Evolutionary conservation across 1,284 basidiomycete species (phyloP).

Genomic region (Puccinia polysora): DNA sequence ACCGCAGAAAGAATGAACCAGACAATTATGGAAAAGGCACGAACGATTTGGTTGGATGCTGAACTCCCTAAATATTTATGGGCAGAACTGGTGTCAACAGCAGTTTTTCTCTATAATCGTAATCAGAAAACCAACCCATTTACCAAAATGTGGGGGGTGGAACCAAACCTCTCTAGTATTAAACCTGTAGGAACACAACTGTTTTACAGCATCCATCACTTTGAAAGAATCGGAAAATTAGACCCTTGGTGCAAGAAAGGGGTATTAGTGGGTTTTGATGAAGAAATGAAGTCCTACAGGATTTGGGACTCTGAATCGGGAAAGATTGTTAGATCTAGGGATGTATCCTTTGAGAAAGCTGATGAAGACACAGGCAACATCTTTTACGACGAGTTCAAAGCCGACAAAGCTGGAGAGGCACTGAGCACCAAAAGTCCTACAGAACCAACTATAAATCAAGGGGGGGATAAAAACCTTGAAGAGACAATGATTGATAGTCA

Average conservation of each 20-base stretch:
- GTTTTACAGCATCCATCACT: conserved; percentile 8
- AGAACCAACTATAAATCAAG: conserved; percentile 20
- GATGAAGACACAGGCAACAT: background rate
- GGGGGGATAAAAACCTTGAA: conserved; percentile 14
- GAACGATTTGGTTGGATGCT: background rate
- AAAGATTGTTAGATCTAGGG: conserved; percentile 23
- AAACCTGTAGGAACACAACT: background rate
- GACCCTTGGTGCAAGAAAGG: conserved; percentile 12
- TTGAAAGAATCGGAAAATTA: conserved; percentile 5
- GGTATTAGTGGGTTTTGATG: conserved; percentile 17
- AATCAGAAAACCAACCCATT: conserved; percentile 20
- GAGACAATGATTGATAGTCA: background rate
- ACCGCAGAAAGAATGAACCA: conserved; percentile 23
- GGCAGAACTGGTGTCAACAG: conserved; percentile 25
- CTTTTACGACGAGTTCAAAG: conserved; percentile 7
- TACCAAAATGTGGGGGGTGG: background rate
- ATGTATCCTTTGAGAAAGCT: conserved; percentile 9
- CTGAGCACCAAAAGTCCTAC: background rate
- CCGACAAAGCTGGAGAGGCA: background rate
- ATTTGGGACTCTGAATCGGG: background rate
- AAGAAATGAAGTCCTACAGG: conserved; percentile 14
- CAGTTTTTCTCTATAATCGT: background rate
- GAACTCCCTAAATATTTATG: background rate
- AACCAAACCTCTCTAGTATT: conserved; percentile 13
- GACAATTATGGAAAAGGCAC: conserved; percentile 17